phyloP scores from a whole-genome alignment of 2,329 filamentous ascomycete genomes.

The Celoporthe dispersa region DNA sequence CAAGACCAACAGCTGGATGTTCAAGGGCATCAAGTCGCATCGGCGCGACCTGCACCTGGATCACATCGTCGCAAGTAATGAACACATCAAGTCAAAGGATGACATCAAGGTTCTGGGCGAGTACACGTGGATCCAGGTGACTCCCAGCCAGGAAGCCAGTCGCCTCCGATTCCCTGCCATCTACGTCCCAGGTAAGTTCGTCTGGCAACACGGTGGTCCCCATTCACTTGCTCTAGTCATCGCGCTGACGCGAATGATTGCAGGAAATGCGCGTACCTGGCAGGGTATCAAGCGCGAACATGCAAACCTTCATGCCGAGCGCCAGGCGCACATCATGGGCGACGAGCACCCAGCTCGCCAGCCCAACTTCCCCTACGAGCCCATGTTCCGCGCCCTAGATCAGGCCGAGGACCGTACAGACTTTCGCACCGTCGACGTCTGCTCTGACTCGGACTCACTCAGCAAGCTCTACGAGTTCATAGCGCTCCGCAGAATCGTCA shows the following conservation, averaged over 20 bases:
- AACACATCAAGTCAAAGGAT: neutral
- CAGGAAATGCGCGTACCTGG: slow-evolving; percentile 24
- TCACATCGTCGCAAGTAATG: neutral
- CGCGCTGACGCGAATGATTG: neutral
- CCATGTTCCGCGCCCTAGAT: slow-evolving; percentile 24
- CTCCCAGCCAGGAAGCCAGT: slow-evolving; percentile 17
- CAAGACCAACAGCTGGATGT: slow-evolving; percentile 20
- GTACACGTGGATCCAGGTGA: slow-evolving; percentile 26
- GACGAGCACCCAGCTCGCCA: slow-evolving; percentile 20
- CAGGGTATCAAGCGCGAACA: neutral
- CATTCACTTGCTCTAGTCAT: too few species aligned
- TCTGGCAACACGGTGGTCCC: neutral
- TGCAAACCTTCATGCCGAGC: neutral
- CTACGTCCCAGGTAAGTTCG: slow-evolving; percentile 22
- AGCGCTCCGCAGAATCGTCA: neutral
- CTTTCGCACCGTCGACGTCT: slow-evolving; percentile 17
- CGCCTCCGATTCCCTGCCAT: slow-evolving; percentile 14
- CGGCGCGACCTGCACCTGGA: slow-evolving; percentile 15
- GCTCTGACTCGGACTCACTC: slow-evolving; percentile 21
- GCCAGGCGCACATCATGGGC: neutral
- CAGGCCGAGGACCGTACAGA: neutral
- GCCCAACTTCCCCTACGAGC: slow-evolving; percentile 22
- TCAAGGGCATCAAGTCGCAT: slow-evolving; percentile 20
- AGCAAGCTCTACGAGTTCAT: slow-evolving; percentile 19
- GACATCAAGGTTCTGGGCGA: slow-evolving; percentile 20